These are phyloP conservation scores for Lactarius quietus DNA, from an alignment of 768 basidiomycete genomes.

Conservation along the genomic window DNA sequence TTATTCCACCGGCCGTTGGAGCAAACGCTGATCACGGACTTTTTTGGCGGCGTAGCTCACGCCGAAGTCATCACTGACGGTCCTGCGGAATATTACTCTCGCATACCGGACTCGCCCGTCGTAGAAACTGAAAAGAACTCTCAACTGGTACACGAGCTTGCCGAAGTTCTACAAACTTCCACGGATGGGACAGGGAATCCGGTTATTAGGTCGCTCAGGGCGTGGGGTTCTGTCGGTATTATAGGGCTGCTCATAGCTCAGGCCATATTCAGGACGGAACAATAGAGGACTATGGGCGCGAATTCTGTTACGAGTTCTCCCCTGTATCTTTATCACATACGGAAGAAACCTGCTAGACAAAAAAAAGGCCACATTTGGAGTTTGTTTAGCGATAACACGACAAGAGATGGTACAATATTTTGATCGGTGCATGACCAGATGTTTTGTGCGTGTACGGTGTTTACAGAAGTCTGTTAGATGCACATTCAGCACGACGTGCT, in stretches of 20 bases:
- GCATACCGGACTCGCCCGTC: neutral
- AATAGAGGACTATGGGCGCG: neutral
- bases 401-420: constrained; percentile 20
- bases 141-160: neutral
- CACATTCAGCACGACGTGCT: neutral
- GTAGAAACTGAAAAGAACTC: neutral
- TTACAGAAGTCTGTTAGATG: neutral
- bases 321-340: constrained; percentile 2
- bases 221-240: constrained; percentile 23
- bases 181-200: constrained; percentile 8
- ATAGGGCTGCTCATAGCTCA: constrained; percentile 15
- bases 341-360: constrained; percentile 2
- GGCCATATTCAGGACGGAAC: constrained; percentile 10
- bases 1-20: constrained; percentile 69
- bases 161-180: constrained; percentile 2
- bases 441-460: constrained; percentile 12
- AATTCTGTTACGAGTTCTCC: neutral
- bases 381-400: constrained; percentile 9
- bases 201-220: constrained; percentile 8
- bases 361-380: constrained; percentile 2
- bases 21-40: constrained; percentile 57
- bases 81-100: neutral
- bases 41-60: constrained; percentile 77
- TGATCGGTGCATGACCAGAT: constrained; percentile 6
- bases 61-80: constrained; percentile 53